Evolutionary conservation across 148 eudicot species (phyloP), one percentile per base, ranked within the genome.

Genomic region (Camellia sinensis): DNA sequence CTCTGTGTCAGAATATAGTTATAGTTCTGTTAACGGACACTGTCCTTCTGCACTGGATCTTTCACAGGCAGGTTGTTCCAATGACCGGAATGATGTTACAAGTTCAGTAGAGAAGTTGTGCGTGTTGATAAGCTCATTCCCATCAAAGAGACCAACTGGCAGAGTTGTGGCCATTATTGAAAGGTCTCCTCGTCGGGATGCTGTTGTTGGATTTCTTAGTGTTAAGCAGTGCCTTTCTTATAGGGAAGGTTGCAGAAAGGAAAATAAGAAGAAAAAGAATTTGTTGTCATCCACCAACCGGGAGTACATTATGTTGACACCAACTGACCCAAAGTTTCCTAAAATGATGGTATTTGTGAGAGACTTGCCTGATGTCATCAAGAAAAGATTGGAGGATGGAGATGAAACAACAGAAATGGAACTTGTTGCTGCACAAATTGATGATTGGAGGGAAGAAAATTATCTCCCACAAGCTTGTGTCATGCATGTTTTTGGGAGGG

Each of bases 121-220:
- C 78, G 85, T 90, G 3, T 61, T 84, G 62, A 78, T 88, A 29
- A 81, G 73, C 78, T 80, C 88, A 62, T 84, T 79, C 76, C 92
- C 97, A 48, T 90, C 87, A 70, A 95, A 91, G 80, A 77, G 99
- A 74, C 99, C 99, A 69, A 92, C 97, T 13, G 97, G 99, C 52
- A 85, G 73, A 84, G 94, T 95, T 75, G 93, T 95, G 62, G 89
- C 91, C 9, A 87, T 95, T 43, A 74, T 92, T 50, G 90, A 93
- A 80, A 87, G 83, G 66, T 93, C 99, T 53, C 81, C 80, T 40
- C 91, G 91, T 21, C 86, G 97, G 75, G 85, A 87, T 53, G 45
- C 89, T 66, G 74, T 93, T 74, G 93, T 93, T 59, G 99, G 99
- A n/a, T 91, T 89, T 88, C 88, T 95, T 44, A 84, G 81, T 84